These are phyloP conservation scores for Metschnikowia peoriensis DNA, from an alignment of 805 yeast genomes.

Conservation along the genomic window DNA sequence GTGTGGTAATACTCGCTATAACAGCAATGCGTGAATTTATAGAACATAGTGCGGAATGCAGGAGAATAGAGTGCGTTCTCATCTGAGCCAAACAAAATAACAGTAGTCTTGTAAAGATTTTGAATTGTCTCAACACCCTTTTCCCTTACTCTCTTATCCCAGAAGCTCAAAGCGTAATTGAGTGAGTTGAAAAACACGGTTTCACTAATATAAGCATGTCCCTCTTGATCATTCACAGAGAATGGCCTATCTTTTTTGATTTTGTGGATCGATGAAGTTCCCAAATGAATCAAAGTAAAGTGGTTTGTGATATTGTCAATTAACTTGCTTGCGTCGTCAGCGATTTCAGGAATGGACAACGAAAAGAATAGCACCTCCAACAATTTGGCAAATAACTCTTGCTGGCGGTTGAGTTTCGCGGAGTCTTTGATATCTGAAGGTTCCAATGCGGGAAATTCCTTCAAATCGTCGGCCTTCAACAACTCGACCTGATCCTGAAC, in stretches of 20 bases:
- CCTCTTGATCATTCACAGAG: conserved; percentile 76
- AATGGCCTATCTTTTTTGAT: conserved; percentile 68
- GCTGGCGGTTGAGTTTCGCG: conserved; percentile 55
- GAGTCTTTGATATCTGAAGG: conserved; percentile 47
- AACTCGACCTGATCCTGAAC: conserved; percentile 50
- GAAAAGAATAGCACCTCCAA: conserved; percentile 74
- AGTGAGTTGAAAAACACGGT: conserved; percentile 72
- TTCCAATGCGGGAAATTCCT: conserved; percentile 34
- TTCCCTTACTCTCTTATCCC: conserved; percentile 64
- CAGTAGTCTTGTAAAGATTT: conserved; percentile 58
- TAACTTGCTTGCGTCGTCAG: conserved; percentile 62
- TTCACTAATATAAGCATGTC: conserved; percentile 66
- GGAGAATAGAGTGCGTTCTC: conserved; percentile 72
- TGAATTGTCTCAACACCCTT: conserved; percentile 70
- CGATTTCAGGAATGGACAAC: conserved; percentile 68
- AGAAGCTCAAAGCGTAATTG: conserved; percentile 75
- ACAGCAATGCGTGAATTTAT: conserved; percentile 85
- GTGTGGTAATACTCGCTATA: conserved; percentile 84
- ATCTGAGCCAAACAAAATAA: conserved; percentile 60
- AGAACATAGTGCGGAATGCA: conserved; percentile 69
- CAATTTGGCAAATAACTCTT: conserved; percentile 60
- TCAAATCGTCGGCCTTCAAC: conserved; percentile 39
- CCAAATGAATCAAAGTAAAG: conserved; percentile 72
- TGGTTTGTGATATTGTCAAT: conserved; percentile 73
- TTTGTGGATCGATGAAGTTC: conserved; percentile 67